Conservation (phyloP, 257 asterid genomes). For the Eustoma russellianum region DNA sequence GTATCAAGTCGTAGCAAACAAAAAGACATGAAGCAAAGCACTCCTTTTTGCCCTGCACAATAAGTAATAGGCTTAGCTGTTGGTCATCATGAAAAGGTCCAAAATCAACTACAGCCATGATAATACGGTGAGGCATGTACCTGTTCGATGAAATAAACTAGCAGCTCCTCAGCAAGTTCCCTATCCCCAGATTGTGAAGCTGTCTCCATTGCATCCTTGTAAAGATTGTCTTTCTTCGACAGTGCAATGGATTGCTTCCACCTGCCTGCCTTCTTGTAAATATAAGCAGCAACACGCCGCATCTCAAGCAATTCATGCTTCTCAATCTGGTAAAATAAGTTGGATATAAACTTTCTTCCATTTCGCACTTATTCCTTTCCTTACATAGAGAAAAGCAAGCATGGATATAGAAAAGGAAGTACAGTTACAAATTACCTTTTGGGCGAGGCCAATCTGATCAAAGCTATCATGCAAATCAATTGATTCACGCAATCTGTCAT, state of each 20-base stretch:
- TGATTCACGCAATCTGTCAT: conserved; percentile 92
- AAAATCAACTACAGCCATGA: neutral
- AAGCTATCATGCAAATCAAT: conserved; percentile 89
- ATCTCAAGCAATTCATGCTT: conserved; percentile 98
- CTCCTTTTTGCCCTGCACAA: conserved; percentile 95
- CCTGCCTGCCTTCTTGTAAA: conserved; percentile 97
- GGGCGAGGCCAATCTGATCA: conserved; percentile 98
- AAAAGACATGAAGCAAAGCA: conserved; percentile 97
- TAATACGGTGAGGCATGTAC: conserved; percentile 18
- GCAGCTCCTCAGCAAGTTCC: conserved; percentile 99
- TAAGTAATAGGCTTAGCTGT: conserved; percentile 2
- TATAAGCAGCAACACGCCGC: conserved; percentile 99
- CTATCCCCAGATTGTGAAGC: conserved; percentile 99
- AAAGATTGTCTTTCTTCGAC: conserved; percentile 92
- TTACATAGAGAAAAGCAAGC: too few species aligned
- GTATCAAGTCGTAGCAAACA: conserved; percentile 91
- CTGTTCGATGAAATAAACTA: conserved; percentile 92
- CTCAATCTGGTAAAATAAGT: conserved; percentile 60
- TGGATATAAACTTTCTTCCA: neutral
- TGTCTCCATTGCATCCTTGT: conserved; percentile 99
- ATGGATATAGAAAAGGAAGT: conserved; percentile 1
- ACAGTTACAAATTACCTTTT: conserved; percentile 46
- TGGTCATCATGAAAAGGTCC: neutral
- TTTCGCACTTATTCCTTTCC: too few species aligned
- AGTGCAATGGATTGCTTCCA: conserved; percentile 97